phyloP scores from a whole-genome alignment of 2,329 filamentous ascomycete genomes.

The Fusarium foetens region DNA sequence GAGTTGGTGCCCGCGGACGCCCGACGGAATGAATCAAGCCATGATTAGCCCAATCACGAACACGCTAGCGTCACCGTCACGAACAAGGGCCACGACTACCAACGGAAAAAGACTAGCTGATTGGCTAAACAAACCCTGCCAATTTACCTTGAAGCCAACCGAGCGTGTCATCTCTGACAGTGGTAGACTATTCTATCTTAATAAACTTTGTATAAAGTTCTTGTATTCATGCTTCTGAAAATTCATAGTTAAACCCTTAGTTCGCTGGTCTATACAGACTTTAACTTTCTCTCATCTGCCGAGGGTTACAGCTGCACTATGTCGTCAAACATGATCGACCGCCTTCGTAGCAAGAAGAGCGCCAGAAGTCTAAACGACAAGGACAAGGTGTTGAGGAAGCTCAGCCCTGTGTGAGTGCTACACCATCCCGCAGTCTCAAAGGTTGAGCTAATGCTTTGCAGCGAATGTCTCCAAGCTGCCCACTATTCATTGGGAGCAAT shows the following conservation, averaged over 20 bases:
- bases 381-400: conserved; percentile 1
- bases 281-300: fast-evolving
- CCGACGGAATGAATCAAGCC: neutral
- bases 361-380: neutral
- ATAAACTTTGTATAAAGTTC: neutral
- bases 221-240: neutral
- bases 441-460: neutral
- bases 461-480: conserved; percentile 2
- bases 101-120: neutral
- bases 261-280: neutral
- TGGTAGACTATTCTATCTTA: neutral
- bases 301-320: fast-evolving
- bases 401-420: conserved; percentile 14
- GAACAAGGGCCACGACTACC: neutral
- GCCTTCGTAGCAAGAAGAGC: neutral
- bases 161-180: neutral
- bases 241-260: neutral
- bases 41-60: neutral
- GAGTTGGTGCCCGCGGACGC: neutral
- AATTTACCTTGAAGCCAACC: neutral
- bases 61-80: neutral
- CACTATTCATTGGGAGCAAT: neutral
- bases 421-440: fast-evolving
- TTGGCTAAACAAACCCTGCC: neutral
- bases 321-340: neutral